phyloP scores from a whole-genome alignment of 805 yeast species.

The Isabelozyma pseudorhagii region DNA sequence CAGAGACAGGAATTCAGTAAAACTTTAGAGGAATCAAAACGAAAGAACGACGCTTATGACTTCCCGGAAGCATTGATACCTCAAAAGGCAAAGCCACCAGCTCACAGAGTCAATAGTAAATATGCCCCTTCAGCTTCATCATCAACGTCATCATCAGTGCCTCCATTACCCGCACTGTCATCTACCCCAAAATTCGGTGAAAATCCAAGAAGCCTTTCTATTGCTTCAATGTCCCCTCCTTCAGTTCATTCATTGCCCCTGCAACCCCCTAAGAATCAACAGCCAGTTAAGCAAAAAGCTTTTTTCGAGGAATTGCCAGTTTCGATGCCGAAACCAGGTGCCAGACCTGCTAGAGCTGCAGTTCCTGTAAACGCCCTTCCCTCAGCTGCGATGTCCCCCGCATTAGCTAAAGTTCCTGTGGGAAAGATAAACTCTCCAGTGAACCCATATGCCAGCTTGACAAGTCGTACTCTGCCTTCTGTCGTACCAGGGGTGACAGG shows the following conservation, averaged over 20 bases:
- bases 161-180: slow-evolving; percentile 1
- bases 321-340: slow-evolving; percentile 23
- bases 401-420: slow-evolving; percentile 14
- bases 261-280: slow-evolving; percentile 9
- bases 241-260: slow-evolving; percentile 1
- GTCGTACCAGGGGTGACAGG: neutral
- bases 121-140: slow-evolving; percentile 10
- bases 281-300: slow-evolving; percentile 27
- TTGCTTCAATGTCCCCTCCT: slow-evolving; percentile 9
- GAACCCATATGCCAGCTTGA: slow-evolving; percentile 29
- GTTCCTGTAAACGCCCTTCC: slow-evolving; percentile 15
- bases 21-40: slow-evolving; percentile 45
- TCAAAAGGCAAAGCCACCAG: slow-evolving; percentile 35
- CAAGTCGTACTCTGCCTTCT: slow-evolving; percentile 4
- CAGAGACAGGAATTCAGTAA: slow-evolving; percentile 8
- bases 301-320: slow-evolving; percentile 62
- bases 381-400: slow-evolving; percentile 5
- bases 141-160: neutral
- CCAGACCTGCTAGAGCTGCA: slow-evolving; percentile 28
- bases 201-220: slow-evolving; percentile 1
- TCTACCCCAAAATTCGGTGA: slow-evolving; percentile 1
- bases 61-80: slow-evolving; percentile 59
- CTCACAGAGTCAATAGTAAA: slow-evolving; percentile 27
- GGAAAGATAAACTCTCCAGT: slow-evolving; percentile 17
- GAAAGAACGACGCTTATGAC: slow-evolving; percentile 74